A percentile compares a stretch with the other conserved stretches of the same genome.
These are phyloP conservation scores for Extremus antarcticus DNA, from an alignment of 495 filamentous ascomycete genomes.

Conservation along the genomic window DNA sequence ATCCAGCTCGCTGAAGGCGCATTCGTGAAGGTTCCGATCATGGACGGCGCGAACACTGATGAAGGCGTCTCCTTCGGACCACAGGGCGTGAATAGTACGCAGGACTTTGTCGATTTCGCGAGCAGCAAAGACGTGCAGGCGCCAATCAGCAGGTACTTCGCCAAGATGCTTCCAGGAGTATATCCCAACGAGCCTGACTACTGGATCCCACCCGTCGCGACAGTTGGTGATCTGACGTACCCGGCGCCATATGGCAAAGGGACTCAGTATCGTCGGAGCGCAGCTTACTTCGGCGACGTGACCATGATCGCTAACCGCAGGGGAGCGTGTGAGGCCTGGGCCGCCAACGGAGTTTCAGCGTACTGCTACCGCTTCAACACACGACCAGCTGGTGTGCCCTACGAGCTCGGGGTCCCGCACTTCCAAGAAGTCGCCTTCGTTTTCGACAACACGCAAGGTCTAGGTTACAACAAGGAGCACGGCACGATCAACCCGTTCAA, in stretches of 20 bases:
- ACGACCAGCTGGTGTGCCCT: conserved; percentile 31
- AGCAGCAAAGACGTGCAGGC: conserved; percentile 32
- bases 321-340: conserved; percentile 43
- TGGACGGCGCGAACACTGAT: conserved; percentile 50
- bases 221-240: conserved; percentile 11
- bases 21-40: conserved; percentile 49
- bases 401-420: conserved; percentile 39
- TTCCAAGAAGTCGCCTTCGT: conserved; percentile 52
- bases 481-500: conserved; percentile 35
- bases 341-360: conserved; percentile 34
- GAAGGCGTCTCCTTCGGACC: conserved; percentile 51
- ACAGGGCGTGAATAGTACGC: conserved; percentile 35
- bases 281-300: conserved; percentile 35
- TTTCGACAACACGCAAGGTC: conserved; percentile 45
- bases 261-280: conserved; percentile 41
- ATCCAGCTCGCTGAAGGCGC: conserved; percentile 30
- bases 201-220: conserved; percentile 19
- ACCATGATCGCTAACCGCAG: conserved; percentile 47
- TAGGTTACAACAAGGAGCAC: conserved; percentile 33
- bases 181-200: conserved; percentile 25
- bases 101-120: conserved; percentile 31
- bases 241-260: conserved; percentile 27
- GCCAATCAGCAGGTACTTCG: conserved; percentile 32
- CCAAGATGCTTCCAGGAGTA: conserved; percentile 35
- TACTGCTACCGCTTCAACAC: conserved; percentile 57